Evolutionary conservation across 805 yeast genomes (phyloP).

Genomic region (Pichia eremophila): DNA sequence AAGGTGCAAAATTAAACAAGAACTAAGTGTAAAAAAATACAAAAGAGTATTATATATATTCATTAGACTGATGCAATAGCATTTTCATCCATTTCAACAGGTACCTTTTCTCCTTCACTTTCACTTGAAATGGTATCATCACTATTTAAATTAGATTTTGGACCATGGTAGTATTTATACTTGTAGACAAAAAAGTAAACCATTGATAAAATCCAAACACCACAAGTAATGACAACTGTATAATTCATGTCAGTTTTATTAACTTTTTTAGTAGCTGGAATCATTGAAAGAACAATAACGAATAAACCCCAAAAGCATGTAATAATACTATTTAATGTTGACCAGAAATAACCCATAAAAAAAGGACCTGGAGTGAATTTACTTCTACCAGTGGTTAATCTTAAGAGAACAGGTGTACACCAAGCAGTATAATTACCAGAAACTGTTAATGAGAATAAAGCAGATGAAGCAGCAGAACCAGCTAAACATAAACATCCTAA

Average conservation of each 20-base stretch:
- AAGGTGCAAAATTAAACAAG: too few species aligned
- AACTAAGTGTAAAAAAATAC: background rate
- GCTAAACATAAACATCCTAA: slow-evolving; percentile 53
- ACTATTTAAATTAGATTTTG: slow-evolving; percentile 18
- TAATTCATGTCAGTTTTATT: slow-evolving; percentile 53
- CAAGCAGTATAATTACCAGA: slow-evolving; percentile 58
- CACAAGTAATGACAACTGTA: slow-evolving; percentile 54
- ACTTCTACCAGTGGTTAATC: slow-evolving; percentile 39
- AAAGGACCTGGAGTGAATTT: slow-evolving; percentile 60
- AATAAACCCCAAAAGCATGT: slow-evolving; percentile 43
- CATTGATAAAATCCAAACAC: slow-evolving; percentile 25
- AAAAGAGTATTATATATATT: background rate
- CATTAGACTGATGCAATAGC: slow-evolving; percentile 3
- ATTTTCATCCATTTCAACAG: background rate
- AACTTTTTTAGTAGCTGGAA: slow-evolving; percentile 41
- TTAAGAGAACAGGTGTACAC: slow-evolving; percentile 49
- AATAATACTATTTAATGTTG: slow-evolving; percentile 32
- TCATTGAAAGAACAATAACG: slow-evolving; percentile 48
- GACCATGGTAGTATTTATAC: slow-evolving; percentile 21
- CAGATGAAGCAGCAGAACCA: slow-evolving; percentile 51
- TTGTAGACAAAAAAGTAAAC: slow-evolving; percentile 18
- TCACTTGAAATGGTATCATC: slow-evolving; percentile 11
- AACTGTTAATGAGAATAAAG: slow-evolving; percentile 57
- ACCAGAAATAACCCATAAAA: slow-evolving; percentile 45
- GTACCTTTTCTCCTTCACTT: slow-evolving; percentile 9